Base-by-base conservation (phyloP, 192 early-diverging fungal genomes). In the Backusella luteola region DNA sequence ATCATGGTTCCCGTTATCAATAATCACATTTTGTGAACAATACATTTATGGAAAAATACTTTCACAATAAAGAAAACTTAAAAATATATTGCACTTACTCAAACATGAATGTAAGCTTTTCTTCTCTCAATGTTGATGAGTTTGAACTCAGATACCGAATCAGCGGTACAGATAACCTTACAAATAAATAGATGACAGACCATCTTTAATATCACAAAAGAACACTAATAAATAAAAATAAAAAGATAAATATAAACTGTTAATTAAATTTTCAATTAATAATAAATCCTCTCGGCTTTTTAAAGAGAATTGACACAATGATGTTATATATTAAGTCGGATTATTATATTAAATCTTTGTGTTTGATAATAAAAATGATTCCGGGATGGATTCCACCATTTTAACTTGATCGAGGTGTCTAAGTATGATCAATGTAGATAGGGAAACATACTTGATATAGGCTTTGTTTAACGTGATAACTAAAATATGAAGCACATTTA, bases 241-340 rank as follows among this genome's bases (percentile, higher is more conserved):
- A 56, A n/a, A 53, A 17, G 42, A 44, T 44, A 44, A 44, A 44
- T 44, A 44, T 44, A 44, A 44, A 44, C 15, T 56, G 9, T 56
- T 56, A 56, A 56, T 56, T 56, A 56, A 56, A 11, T 26, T 56
- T 56, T 56, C 53, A 56, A 56, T 56, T 56, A 56, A 56, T 56
- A 56, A 56, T 9, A 21, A n/a, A 21, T 9, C 2, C 21, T 9
- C 3, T 32, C 32, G 32, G 32, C 23, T 56, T 9, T 56, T 56
- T 9, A 8, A 56, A 56, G 8, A 21, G 5, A 44, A 14, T 44
- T 44, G 8, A 56, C 8, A 56, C 21, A 21, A 21, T 21, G 2
- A 56, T 56, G 7, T 21, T 56, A 56, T 56, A 56, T 56, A 7
- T 53, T 53, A 53, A 53, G 49, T n/a, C 1, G 49, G 49, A n/a